Evolutionary conservation across 768 basidiomycete genomes (phyloP).

Genomic region (Phanerodontia chrysosporium): DNA sequence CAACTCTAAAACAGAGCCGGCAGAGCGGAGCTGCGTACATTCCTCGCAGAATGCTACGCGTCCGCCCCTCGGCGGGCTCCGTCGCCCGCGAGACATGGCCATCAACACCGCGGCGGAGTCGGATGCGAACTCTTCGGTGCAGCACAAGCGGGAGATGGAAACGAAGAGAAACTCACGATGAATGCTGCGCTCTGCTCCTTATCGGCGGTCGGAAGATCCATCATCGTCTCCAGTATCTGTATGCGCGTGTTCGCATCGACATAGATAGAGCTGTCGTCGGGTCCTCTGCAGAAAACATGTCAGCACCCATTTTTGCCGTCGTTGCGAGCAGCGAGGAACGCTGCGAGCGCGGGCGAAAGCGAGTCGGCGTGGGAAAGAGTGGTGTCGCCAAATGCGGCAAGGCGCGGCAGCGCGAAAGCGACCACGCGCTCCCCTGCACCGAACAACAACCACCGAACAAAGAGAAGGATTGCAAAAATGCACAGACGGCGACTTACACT

Average conservation of each 20-base stretch:
- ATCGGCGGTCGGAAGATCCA: slow-evolving; percentile 59
- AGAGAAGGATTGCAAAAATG: background rate
- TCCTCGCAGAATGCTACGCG: background rate
- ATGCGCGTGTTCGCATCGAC: slow-evolving; percentile 64
- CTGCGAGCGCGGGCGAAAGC: background rate
- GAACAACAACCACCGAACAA: slow-evolving; percentile 1
- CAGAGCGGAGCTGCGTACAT: background rate
- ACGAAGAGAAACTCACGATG: slow-evolving; percentile 47
- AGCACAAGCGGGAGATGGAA: background rate
- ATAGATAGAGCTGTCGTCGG: slow-evolving; percentile 35
- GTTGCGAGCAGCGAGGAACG: background rate
- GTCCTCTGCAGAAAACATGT: slow-evolving; percentile 18
- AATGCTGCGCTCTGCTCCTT: slow-evolving; percentile 65
- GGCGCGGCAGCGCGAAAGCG: background rate
- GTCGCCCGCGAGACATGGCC: background rate
- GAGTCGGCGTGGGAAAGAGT: background rate
- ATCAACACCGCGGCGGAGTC: too few species aligned
- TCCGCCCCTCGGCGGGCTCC: background rate
- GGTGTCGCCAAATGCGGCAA: background rate
- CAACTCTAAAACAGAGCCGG: background rate
- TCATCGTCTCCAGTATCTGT: slow-evolving; percentile 78
- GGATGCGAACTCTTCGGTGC: too few species aligned
- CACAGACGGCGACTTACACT: slow-evolving; percentile 26
- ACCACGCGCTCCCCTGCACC: background rate
- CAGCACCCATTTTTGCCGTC: background rate